Conservation (phyloP, 345 rosid genomes). For the Salix viminalis region DNA sequence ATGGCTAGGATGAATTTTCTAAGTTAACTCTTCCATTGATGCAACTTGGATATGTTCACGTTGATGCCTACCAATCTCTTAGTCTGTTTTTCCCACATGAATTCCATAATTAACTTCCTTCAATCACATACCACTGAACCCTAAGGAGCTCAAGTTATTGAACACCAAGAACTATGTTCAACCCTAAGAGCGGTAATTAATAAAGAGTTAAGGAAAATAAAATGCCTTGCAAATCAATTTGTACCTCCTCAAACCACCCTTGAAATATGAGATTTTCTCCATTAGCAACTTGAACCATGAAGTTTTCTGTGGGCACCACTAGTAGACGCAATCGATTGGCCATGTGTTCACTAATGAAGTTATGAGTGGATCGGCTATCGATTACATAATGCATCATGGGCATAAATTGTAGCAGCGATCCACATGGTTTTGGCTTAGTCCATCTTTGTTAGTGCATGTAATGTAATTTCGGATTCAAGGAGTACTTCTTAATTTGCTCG, state of each 20-base stretch:
- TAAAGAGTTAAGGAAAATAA: slow-evolving; percentile 1
- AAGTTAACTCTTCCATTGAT: background rate
- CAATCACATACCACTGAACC: too few relatives aligned
- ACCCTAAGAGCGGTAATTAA: background rate
- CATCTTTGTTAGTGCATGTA: background rate
- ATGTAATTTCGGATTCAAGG: background rate
- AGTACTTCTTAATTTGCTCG: background rate
- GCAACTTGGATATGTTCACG: too few relatives aligned
- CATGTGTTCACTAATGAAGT: background rate
- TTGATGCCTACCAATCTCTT: too few relatives aligned
- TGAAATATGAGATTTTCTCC: background rate
- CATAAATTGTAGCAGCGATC: background rate
- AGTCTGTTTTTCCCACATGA: too few relatives aligned
- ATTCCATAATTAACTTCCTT: too few relatives aligned
- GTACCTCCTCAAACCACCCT: background rate
- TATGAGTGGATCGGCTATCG: too few relatives aligned
- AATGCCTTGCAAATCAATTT: background rate
- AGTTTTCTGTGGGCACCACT: background rate
- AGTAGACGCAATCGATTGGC: background rate
- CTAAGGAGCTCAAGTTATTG: too few relatives aligned
- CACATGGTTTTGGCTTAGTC: background rate
- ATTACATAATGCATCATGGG: background rate
- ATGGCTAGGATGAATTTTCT: background rate
- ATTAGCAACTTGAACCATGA: background rate
- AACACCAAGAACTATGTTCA: too few relatives aligned